These are phyloP conservation scores for Melanogaster broomeanus DNA, from an alignment of 768 basidiomycete genomes.

Conservation along the genomic window DNA sequence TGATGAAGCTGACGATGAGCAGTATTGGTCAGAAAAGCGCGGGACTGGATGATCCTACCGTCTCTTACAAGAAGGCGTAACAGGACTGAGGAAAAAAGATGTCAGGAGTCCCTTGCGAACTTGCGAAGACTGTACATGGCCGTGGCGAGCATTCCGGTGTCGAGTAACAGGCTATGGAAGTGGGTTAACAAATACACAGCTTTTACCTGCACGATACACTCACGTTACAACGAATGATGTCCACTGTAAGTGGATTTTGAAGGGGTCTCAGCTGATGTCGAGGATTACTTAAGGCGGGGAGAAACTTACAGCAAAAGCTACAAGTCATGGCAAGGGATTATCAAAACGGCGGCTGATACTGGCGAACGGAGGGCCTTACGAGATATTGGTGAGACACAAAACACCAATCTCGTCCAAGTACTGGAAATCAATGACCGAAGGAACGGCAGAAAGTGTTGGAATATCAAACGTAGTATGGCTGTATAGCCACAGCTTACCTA, in stretches of 20 bases:
- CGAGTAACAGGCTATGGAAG: constrained; percentile 9
- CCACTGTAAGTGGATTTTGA: background rate
- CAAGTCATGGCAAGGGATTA: background rate
- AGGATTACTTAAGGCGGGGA: no score
- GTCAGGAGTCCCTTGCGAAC: constrained; percentile 2
- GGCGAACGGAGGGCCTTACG: background rate
- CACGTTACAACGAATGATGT: no score
- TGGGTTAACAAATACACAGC: background rate
- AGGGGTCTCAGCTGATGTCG: background rate
- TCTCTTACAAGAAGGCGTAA: constrained; percentile 11
- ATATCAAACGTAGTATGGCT: no score
- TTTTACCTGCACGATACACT: background rate
- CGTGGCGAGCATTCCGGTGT: background rate
- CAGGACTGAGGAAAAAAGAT: constrained; percentile 7
- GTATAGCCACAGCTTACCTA: no score
- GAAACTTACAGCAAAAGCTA: background rate
- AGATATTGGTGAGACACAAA: background rate
- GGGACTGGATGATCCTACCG: background rate
- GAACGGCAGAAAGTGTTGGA: no score
- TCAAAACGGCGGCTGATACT: background rate
- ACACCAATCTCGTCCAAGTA: constrained; percentile 1
- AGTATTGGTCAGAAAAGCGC: no score
- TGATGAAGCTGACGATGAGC: constrained; percentile 15
- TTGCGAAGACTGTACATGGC: constrained; percentile 6
- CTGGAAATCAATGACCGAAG: background rate